Evolutionary conservation across 2,329 filamentous ascomycete species (phyloP), one percentile per base, ranked within the genome.

Genomic region (Diplocarpon rosae): DNA sequence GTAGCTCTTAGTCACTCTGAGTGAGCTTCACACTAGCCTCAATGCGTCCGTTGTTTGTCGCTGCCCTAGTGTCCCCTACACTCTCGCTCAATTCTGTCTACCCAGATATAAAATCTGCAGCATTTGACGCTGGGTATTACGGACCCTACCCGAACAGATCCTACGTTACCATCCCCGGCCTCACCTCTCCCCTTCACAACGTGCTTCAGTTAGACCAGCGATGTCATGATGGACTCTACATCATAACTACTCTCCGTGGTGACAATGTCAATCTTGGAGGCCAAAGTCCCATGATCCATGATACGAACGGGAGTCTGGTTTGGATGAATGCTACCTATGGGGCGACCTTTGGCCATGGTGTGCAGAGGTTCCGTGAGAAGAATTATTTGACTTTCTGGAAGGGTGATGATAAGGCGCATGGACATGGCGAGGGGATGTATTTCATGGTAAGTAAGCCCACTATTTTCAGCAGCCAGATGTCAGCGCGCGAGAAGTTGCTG

Each of bases 331-430:
- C 41, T 5, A 43, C 15, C 1, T 47, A 47, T 37, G 38, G 41
- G 2, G 43, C 52, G 17, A 48, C 44, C 2, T 46, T 47, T 24
- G 36, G 41, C 5, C 34, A 49, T 10, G 37, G 37, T 17, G 48
- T 55, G 8, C 66, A 72, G 52, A 53, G 50, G 4, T 72, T 66
- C 51, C 65, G 63, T 46, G 66, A 62, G 1, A 52, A 69, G 46
- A 56, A 62, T 10, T 71, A 70, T 54, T 53, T 73, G 39, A 69
- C 67, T 0, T 72, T 71, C 51, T 72, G 69, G 69, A 59, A 65
- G 14, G 69, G 69, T 5, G 56, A 67, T n/a, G 64, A 68, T 49
- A 62, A 15, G 11, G 31, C 36, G 2, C 30, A 31, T 16, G 31
- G 40, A 6, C 45, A 43, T 27, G 45, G 45, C 7, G 45, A 42